A percentile compares a stretch with the other conserved stretches of the same genome.
Conservation (phyloP, 2,329 filamentous ascomycete species). For the Nigrospora sphaerica region DNA sequence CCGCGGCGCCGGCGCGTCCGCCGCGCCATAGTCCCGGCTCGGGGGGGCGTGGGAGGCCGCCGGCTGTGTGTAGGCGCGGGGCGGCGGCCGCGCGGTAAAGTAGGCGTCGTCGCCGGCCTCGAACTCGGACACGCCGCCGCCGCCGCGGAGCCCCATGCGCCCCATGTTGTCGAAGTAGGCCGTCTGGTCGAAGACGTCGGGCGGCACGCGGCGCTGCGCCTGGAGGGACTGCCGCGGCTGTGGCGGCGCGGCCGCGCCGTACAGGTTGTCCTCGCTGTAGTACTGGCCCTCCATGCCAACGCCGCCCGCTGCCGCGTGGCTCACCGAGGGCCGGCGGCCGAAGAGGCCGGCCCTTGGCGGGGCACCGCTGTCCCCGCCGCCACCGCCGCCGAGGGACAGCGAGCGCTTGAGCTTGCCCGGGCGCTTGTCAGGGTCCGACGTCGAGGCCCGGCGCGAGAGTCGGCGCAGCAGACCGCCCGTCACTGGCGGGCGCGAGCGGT, state of each 20-base stretch:
- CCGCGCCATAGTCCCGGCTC: conserved; percentile 1
- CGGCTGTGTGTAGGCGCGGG: conserved; percentile 18
- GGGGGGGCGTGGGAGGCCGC: conserved; percentile 7
- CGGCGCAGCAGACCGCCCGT: conserved; percentile 41
- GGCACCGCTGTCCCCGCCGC: conserved; percentile 32
- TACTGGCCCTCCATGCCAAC: conserved; percentile 46
- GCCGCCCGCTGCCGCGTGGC: conserved; percentile 43
- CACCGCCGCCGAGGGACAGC: conserved; percentile 53
- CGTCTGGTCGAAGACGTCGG: conserved; percentile 5
- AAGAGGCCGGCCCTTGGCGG: conserved; percentile 31
- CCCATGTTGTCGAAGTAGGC: conserved; percentile 7
- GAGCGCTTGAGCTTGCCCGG: conserved; percentile 43
- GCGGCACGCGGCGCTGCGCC: conserved; percentile 2
- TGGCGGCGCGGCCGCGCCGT: conserved; percentile 11
- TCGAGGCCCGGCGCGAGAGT: conserved; percentile 31
- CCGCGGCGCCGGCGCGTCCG: conserved; percentile 6
- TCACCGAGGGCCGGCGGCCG: conserved; percentile 30
- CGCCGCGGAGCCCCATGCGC: conserved; percentile 22
- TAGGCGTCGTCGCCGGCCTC: conserved; percentile 49
- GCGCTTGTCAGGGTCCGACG: conserved; percentile 27
- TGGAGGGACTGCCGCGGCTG: conserved; percentile 3
- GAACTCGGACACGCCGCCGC: conserved; percentile 38
- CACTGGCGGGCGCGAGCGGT: conserved; percentile 40
- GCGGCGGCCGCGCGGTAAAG: conserved; percentile 38
- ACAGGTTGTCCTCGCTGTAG: conserved; percentile 27